Conservation (phyloP, 1,139 yeast genomes). For the Candida sanyaensis region DNA sequence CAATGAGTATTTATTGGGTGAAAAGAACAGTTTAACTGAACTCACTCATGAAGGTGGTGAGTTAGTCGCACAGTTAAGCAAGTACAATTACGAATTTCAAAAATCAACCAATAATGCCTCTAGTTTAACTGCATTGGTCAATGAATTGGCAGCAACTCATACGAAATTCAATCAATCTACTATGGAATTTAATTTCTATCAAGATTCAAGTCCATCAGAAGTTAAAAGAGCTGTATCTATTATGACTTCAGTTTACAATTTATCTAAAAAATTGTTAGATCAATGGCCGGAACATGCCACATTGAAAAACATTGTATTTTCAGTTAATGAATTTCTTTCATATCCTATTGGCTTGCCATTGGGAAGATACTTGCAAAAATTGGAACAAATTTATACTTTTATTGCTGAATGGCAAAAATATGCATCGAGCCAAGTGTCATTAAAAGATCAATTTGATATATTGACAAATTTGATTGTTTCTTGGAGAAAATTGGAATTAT, state of each 20-base stretch:
- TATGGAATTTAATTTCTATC: constrained; percentile 61
- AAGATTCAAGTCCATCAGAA: constrained; percentile 63
- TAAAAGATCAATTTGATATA: constrained; percentile 54
- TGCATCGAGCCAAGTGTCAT: constrained; percentile 77
- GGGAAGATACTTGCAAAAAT: constrained; percentile 74
- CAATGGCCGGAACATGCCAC: constrained; percentile 98
- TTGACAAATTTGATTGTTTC: constrained; percentile 72
- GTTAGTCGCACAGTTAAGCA: constrained; percentile 27
- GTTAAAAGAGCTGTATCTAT: constrained; percentile 58
- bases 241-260: constrained; percentile 48
- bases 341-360: constrained; percentile 71
- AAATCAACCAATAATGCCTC: constrained; percentile 31
- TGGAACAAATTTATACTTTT: constrained; percentile 83
- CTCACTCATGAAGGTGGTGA: constrained; percentile 46
- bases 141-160: constrained; percentile 32
- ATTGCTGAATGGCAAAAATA: constrained; percentile 93
- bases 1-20: constrained; percentile 24
- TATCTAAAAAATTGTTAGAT: constrained; percentile 50
- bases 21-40: constrained; percentile 20
- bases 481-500: constrained; percentile 88
- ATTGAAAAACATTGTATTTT: constrained; percentile 62
- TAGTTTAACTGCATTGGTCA: constrained; percentile 44
- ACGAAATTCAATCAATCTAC: constrained; percentile 20
- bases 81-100: constrained; percentile 19
- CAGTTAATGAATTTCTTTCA: constrained; percentile 66